Evolutionary conservation across 106 monocot genomes (phyloP).

Genomic region (Narthecium ossifragum): DNA sequence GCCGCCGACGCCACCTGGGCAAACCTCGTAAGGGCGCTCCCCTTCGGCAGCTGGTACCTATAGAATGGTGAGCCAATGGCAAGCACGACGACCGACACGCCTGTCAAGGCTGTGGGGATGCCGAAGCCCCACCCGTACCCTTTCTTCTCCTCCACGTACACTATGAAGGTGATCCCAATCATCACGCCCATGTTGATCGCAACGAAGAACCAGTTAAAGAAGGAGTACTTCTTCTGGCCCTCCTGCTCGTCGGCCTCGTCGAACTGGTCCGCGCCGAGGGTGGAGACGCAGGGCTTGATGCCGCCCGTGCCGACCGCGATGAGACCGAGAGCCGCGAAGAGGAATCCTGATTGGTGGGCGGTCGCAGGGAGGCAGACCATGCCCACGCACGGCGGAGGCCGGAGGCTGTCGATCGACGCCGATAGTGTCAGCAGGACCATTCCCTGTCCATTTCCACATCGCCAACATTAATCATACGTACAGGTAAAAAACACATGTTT

Average conservation of each 20-base stretch:
- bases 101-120: constrained; percentile 28
- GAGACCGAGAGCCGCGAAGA: constrained; percentile 58
- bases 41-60: constrained; percentile 11
- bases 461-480: neutral
- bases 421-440: constrained; percentile 64
- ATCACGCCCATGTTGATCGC: constrained; percentile 16
- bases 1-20: constrained; percentile 32
- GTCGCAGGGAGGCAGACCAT: constrained; percentile 28
- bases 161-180: constrained; percentile 30
- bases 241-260: constrained; percentile 4
- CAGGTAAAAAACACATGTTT: neutral
- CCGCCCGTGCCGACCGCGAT: constrained; percentile 73
- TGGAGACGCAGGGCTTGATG: constrained; percentile 67
- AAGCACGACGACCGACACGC: constrained; percentile 18
- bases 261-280: constrained; percentile 87
- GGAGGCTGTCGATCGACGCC: constrained; percentile 34
- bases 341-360: constrained; percentile 27
- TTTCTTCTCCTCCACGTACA: constrained; percentile 41
- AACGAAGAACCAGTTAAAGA: constrained; percentile 51
- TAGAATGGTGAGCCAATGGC: constrained; percentile 31
- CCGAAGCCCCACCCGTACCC: constrained; percentile 45
- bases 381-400: constrained; percentile 23
- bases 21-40: constrained; percentile 29
- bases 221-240: constrained; percentile 13
- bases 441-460: too few relatives aligned